phyloP scores from a whole-genome alignment of 257 asterid genomes.

The Voacanga thouarsii region DNA sequence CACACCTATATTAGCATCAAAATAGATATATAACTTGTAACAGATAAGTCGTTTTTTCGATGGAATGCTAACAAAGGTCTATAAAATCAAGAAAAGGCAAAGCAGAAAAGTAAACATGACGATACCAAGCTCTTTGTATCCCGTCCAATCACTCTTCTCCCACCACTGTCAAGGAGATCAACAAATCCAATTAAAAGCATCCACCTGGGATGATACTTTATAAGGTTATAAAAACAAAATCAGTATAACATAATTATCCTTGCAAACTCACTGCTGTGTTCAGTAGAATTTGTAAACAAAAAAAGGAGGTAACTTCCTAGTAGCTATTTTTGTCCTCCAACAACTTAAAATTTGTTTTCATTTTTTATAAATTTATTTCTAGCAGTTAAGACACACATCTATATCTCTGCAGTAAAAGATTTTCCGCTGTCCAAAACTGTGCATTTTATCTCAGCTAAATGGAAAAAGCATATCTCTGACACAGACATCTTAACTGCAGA shows the following conservation, averaged over 20 bases:
- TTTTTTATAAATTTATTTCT: too few species aligned
- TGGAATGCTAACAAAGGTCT: not conserved
- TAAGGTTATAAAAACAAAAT: slow-evolving; percentile 50
- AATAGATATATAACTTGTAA: slow-evolving; percentile 6
- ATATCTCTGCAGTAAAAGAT: not conserved
- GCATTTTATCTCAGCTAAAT: not conserved
- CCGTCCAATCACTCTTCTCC: slow-evolving; percentile 99
- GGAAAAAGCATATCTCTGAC: not conserved
- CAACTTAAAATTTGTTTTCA: too few species aligned
- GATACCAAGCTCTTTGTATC: slow-evolving; percentile 98
- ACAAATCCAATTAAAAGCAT: slow-evolving; percentile 96
- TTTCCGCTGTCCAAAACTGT: not conserved
- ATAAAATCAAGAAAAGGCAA: not conserved
- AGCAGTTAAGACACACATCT: not conserved
- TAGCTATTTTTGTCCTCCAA: too few species aligned
- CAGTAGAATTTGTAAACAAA: not conserved
- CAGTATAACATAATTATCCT: slow-evolving; percentile 16
- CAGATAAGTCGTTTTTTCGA: slow-evolving; percentile 17
- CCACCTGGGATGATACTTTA: slow-evolving; percentile 89
- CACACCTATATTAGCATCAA: slow-evolving; percentile 50
- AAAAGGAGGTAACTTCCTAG: not conserved
- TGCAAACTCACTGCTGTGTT: not conserved
- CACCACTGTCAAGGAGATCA: slow-evolving; percentile 99
- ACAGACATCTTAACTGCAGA: not conserved
- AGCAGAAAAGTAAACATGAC: not conserved